Evolutionary conservation across 2,329 filamentous ascomycete species (phyloP), one percentile per base, ranked within the genome.

Genomic region (Lasiodiplodia gonubiensis): DNA sequence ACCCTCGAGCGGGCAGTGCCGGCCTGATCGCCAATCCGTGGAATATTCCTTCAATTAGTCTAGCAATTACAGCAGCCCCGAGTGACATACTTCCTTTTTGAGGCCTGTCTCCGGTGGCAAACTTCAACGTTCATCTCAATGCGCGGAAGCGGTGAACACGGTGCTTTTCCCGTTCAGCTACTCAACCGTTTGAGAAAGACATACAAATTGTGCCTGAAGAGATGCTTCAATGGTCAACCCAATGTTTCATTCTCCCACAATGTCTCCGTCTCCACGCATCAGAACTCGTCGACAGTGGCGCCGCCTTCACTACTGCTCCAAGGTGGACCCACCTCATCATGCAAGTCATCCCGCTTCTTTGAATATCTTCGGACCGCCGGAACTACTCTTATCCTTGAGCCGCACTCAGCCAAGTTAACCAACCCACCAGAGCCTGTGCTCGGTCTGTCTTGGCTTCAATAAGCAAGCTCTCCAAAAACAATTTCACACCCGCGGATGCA

Each of bases 291-390:
- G 27, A 12, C 27, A 30, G 18, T 54, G 52, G 52, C 52, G 52
- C 27, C 52, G 52, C 52, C 30, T 54, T 8, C 52, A 54, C 52
- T 30, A 23, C 25, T 54, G 52, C 52, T 54, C 52, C 25, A 54
- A 54, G 7, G 14, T 54, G 52, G 52, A 54, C 27, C 52, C 52
- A 35, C 25, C 52, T 18, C 42, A n/a, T 11, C 18, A 46, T 54
- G 52, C 52, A 54, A 54, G 52, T 54, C 52, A 54, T 54, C 52
- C 52, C 52, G 52, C 52, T 33, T 51, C 52, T 54, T 33, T 54
- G n/a, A n/a, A 54, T 30, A 33, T 30, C 30, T 37, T 35, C 42
- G 42, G 18, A 23, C n/a, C 52, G 12, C 14, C 52, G 52, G 27
- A 18, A 23, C 30, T 30, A 18, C 18, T n/a, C 52, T 8, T 12